Conservation (phyloP, 305 asterid species). For the Fraxinus floribunda region DNA sequence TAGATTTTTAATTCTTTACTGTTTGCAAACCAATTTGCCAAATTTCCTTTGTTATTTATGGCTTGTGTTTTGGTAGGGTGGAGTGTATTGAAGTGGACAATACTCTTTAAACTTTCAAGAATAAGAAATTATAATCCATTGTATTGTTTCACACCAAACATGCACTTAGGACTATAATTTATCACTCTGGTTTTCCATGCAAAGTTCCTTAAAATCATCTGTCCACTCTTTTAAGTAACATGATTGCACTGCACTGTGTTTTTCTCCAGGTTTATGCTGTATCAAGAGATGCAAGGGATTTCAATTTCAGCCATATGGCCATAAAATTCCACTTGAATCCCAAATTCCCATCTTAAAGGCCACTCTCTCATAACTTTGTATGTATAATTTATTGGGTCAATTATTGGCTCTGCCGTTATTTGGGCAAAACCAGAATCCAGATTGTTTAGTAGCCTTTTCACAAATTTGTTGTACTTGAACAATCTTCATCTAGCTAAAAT, state of each 20-base stretch:
- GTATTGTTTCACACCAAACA: not conserved
- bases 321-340: not conserved
- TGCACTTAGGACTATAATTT: not conserved
- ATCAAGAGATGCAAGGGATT: not conserved
- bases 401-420: too few species aligned
- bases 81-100: not conserved
- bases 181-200: not conserved
- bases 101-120: not conserved
- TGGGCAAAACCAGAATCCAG: not conserved
- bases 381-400: not conserved
- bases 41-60: not conserved
- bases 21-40: not conserved
- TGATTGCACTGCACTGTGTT: not conserved
- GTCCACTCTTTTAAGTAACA: not conserved
- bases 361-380: not conserved
- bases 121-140: too few species aligned
- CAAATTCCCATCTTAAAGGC: not conserved
- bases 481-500: not conserved
- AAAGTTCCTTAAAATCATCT: not conserved
- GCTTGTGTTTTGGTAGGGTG: not conserved
- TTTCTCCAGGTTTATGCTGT: not conserved
- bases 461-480: not conserved
- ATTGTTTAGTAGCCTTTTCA: not conserved
- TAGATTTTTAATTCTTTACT: slow-evolving; percentile 6
- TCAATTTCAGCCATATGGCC: not conserved